Evolutionary conservation across 768 basidiomycete genomes (phyloP).

Genomic region (Calocybe gangraenosa): DNA sequence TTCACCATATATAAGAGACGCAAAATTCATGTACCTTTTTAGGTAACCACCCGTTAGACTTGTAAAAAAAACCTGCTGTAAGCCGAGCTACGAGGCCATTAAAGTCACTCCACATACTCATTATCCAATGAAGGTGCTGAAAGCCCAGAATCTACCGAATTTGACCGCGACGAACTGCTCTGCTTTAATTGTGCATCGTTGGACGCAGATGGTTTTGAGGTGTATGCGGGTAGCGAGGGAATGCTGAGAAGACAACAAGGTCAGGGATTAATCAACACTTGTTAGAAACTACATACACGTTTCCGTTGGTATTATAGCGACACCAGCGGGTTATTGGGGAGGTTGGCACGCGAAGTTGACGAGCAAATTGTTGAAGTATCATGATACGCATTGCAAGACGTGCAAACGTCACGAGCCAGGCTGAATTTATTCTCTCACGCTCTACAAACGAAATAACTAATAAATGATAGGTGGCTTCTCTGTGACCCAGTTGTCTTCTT

Average conservation of each 20-base stretch:
- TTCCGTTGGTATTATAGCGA: slow-evolving; percentile 7
- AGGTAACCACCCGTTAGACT: slow-evolving; percentile 6
- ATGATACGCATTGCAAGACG: neutral
- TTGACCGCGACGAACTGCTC: neutral
- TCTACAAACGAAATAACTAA: neutral
- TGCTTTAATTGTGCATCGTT: neutral
- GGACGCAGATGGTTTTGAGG: slow-evolving; percentile 4
- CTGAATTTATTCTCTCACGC: slow-evolving; percentile 14
- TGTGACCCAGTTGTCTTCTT: no score
- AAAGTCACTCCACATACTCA: slow-evolving; percentile 1
- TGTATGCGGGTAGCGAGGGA: neutral
- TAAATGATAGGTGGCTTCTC: no score
- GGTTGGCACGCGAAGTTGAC: slow-evolving; percentile 10
- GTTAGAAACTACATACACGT: slow-evolving; percentile 4
- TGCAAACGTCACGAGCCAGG: slow-evolving; percentile 5
- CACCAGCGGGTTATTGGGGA: slow-evolving; percentile 14
- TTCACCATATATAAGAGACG: neutral
- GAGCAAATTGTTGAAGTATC: slow-evolving; percentile 5
- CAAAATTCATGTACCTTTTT: slow-evolving; percentile 1
- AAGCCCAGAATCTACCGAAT: neutral
- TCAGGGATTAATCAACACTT: neutral
- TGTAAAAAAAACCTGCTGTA: neutral
- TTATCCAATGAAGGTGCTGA: slow-evolving; percentile 5
- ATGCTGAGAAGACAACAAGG: neutral
- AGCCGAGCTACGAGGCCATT: neutral